Evolutionary conservation across 2,329 filamentous ascomycete genomes (phyloP).

Genomic region (Gyromitra esculenta): DNA sequence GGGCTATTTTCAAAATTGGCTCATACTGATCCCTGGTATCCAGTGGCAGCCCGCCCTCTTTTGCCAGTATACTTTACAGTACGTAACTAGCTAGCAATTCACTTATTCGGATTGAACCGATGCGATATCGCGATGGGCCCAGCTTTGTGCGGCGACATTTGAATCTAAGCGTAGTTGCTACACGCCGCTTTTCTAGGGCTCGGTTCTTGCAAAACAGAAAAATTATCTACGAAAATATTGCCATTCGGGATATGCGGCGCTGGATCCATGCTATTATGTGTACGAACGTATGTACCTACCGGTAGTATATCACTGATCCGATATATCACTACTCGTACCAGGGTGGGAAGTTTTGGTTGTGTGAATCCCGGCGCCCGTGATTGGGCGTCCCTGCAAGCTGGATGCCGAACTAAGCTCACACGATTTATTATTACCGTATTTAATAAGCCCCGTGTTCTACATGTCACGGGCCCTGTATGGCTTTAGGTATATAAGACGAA

Average conservation of each 20-base stretch:
- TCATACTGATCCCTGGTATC: background rate
- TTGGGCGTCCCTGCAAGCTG: conserved; percentile 36
- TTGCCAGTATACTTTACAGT: background rate
- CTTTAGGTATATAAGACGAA: conserved; percentile 13
- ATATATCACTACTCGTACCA: conserved; percentile 39
- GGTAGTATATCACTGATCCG: conserved; percentile 40
- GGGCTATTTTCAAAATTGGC: background rate
- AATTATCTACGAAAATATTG: conserved; percentile 2
- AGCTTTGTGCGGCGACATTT: conserved; percentile 13
- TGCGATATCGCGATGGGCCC: background rate
- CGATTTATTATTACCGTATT: conserved; percentile 33
- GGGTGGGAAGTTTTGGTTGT: conserved; percentile 32
- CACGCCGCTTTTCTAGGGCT: conserved; percentile 42
- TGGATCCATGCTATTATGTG: conserved; percentile 32
- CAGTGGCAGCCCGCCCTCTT: background rate
- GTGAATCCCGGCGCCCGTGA: conserved; percentile 33
- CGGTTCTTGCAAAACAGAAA: conserved; percentile 37
- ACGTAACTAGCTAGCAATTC: conserved; percentile 9
- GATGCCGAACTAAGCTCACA: conserved; percentile 33
- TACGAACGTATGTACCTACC: conserved; percentile 23
- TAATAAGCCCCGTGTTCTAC: conserved; percentile 34
- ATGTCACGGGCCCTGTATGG: conserved; percentile 22
- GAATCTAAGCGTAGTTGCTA: conserved; percentile 28
- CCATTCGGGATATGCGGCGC: conserved; percentile 27
- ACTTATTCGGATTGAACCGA: conserved; percentile 23